A percentile compares a stretch with the other conserved stretches of the same genome.
phyloP scores from a whole-genome alignment of 345 rosid genomes.

The Salix dunnii region DNA sequence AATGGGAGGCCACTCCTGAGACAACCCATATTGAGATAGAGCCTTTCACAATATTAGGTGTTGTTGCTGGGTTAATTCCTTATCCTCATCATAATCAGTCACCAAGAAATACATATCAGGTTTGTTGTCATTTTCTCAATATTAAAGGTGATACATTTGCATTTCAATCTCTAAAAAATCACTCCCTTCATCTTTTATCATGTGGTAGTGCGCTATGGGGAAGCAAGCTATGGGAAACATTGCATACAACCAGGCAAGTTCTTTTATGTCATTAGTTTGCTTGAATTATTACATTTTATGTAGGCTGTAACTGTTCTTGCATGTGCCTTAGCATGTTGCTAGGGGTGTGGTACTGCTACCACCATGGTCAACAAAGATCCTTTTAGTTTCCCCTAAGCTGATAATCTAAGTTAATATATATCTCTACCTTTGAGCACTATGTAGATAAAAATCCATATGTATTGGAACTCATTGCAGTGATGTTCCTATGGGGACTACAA shows the following conservation, averaged over 20 bases:
- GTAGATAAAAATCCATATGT: background rate
- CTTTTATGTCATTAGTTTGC: background rate
- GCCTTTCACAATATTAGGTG: constrained; percentile 95
- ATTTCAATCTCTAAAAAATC: background rate
- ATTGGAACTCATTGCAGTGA: background rate
- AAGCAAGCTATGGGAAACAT: constrained; percentile 99
- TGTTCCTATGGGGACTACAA: background rate
- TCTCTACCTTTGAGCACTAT: background rate
- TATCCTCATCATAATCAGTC: constrained; percentile 98
- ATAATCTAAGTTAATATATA: no score
- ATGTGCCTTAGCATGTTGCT: background rate
- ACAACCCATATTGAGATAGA: constrained; percentile 95
- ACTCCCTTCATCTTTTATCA: background rate
- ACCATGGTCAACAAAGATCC: background rate
- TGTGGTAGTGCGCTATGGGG: constrained; percentile 91
- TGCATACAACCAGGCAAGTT: constrained; percentile 85
- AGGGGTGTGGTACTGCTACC: background rate
- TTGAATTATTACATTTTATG: background rate
- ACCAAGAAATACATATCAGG: constrained; percentile 98
- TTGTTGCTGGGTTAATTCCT: constrained; percentile 91
- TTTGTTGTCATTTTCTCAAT: constrained; percentile 25
- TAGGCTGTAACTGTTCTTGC: background rate
- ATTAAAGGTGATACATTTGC: background rate
- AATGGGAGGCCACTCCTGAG: constrained; percentile 63
- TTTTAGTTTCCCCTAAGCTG: background rate